Evolutionary conservation across 371 early-diverging fungal genomes (phyloP).

Genomic region (Smittium mucronatum): DNA sequence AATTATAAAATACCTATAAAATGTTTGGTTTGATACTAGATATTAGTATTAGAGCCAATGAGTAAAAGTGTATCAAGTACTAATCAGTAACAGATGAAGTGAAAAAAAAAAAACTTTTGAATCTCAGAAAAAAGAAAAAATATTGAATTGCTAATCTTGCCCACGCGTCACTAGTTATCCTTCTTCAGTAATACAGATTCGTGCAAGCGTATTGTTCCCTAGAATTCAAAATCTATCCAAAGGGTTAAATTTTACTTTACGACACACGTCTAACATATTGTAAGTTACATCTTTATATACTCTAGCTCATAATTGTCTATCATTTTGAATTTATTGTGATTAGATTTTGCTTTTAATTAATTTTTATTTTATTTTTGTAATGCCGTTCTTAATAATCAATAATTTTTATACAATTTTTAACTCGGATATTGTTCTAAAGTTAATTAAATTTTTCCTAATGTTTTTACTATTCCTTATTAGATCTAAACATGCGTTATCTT

Average conservation of each 20-base stretch:
- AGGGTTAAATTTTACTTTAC: constrained; percentile 13
- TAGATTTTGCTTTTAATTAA: too few relatives aligned
- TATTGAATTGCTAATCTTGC: neutral
- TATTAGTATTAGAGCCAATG: neutral
- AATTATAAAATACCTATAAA: too few relatives aligned
- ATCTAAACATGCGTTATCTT: constrained; percentile 78
- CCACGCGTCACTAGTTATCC: neutral
- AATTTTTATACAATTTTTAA: too few relatives aligned
- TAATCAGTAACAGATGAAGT: neutral
- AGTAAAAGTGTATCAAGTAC: neutral
- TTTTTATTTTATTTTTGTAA: too few relatives aligned
- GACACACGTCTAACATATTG: constrained; percentile 8
- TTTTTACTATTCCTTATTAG: neutral
- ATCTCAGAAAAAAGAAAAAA: neutral
- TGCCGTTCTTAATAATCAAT: too few relatives aligned
- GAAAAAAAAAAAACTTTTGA: neutral
- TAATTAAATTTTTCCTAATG: neutral
- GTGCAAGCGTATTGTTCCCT: constrained; percentile 11
- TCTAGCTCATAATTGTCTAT: neutral
- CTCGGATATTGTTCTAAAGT: too few relatives aligned
- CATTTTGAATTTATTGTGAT: too few relatives aligned
- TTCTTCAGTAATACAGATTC: too few relatives aligned
- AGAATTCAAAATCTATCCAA: neutral
- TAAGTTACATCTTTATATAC: neutral
- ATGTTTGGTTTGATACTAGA: neutral